Conservation (phyloP, 495 filamentous ascomycete genomes). For the Usnea hakonensis region DNA sequence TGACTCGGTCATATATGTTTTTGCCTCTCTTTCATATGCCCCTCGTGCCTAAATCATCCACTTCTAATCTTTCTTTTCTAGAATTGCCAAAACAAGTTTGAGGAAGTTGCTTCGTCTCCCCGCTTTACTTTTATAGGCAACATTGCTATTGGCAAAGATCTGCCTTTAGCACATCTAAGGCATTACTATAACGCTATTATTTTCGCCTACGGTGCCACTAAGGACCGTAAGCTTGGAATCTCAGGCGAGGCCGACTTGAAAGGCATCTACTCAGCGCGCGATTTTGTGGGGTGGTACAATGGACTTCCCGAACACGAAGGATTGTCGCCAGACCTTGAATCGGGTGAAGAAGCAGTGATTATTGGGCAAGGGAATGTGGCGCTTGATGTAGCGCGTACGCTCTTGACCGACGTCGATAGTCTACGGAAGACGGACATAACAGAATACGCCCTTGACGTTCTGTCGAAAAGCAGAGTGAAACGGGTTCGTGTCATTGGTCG, state of each 20-base stretch:
- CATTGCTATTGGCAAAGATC: conserved; percentile 63
- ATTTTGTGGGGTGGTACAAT: conserved; percentile 99
- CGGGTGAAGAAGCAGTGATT: conserved; percentile 76
- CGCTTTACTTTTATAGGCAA: conserved; percentile 92
- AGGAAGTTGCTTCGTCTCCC: conserved; percentile 70
- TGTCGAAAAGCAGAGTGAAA: conserved; percentile 67
- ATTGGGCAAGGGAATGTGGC: conserved; percentile 96
- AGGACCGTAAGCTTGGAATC: conserved; percentile 71
- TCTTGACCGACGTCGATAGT: conserved; percentile 62
- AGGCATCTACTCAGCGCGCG: conserved; percentile 80
- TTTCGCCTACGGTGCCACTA: conserved; percentile 85
- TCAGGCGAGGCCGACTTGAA: conserved; percentile 64
- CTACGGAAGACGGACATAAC: conserved; percentile 82
- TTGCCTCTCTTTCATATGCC: neutral
- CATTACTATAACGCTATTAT: conserved; percentile 88
- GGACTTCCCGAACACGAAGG: conserved; percentile 76
- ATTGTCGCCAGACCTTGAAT: conserved; percentile 66
- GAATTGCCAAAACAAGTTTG: conserved; percentile 93
- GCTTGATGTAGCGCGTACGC: conserved; percentile 82
- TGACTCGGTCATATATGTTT: neutral
- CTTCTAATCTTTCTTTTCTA: conserved; percentile 29
- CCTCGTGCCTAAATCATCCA: neutral
- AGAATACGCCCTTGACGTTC: conserved; percentile 65
- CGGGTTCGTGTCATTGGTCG: conserved; percentile 78
- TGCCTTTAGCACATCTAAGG: conserved; percentile 61